Base-by-base conservation (phyloP, 306 rosid species). In the Gillenia trifoliata region DNA sequence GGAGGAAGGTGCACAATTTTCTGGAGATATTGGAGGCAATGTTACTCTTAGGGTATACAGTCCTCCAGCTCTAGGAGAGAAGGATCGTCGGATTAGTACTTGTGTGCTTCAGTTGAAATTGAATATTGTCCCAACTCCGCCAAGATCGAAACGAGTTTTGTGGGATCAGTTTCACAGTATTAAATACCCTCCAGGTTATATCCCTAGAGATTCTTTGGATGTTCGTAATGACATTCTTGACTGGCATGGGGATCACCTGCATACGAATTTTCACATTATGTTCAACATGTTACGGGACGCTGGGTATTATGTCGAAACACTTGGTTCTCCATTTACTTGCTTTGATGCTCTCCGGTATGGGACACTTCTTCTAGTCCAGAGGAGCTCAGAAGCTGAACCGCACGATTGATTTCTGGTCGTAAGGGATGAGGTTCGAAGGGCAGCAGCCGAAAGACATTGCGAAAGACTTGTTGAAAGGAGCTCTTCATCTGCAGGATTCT, bases 171-270 rank as follows among this genome's bases (percentile, higher is more conserved):
- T 91, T 89, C 98, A 91, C 86, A 94, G 77, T 73, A 91, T 94
- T 64, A 91, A 94, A 77, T 94, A 94, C 70, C 98, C 98, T 64
- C 97, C 97, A 79, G 98, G 97, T 74, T 94, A 94, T 81, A 94
- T 94, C 75, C 97, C 98, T 2, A 86, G 98, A 79, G 98, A 94
- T 70, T 94, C 98, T 64, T 83, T 94, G 90, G 98, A 94, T 83
- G 97, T 94, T 77, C 96, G 96, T 31, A 94, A 91, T 82, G 98
- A 94, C 87, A 94, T 94, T 78, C 97, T 94, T 67, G 98, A 94
- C 80, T 94, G 98, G 98, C 98, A 94, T 70, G 98, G 98, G 17
- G 98, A 94, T 85, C 97, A 94, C 83, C 86, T 94, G 57, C 98
- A 94, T 73, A 91, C 97, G 41, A 94, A 91, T 82, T 94, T 88